Evolutionary conservation across 495 filamentous ascomycete species (phyloP), one percentile per base, ranked within the genome.

Genomic region (Staphylotrichum tortipilum): DNA sequence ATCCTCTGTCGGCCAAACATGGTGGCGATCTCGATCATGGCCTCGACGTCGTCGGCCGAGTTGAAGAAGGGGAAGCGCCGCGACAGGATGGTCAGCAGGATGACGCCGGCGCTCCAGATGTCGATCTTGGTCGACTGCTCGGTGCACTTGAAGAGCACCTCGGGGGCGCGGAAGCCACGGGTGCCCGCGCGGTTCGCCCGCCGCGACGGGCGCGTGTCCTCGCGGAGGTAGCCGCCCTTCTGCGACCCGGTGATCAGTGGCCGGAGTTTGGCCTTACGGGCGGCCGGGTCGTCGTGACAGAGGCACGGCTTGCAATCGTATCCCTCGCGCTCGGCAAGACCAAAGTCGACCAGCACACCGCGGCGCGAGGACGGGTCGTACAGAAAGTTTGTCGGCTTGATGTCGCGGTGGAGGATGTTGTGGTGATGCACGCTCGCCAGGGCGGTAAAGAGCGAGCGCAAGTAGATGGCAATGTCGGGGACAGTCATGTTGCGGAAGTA

Each of bases 301-400:
- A 78, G 53, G 60, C 87, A 92, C 26, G 76, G 81, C 52, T 83
- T 83, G 48, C 68, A 75, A n/a, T 91, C 86, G 31, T 74, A 77
- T 7, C 84, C 84, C 57, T 88, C 81, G 28, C 85, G 70, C 69
- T 98, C 92, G 24, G 92, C 92, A 11, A 98, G 78, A 22, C 92
- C 92, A 69, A 98, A 98, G 64, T 98, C 92, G 6, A 96, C 91
- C 11, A 98, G 76, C 2, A 98, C 92, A 14, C 92, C 92, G 46
- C 87, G 82, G 56, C 80, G 76, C 52, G 85, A 74, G 3, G 82
- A 68, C 3, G 86, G 84, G 52, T 95, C 90, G 72, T 97, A 99
- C 28, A 99, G 79, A 61, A 99, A 99, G 62, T 99, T 99, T 11
- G 92, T 99, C n/a, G 92, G 92, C 65, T 99, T 99, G 64, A 99